A percentile compares a stretch with the other conserved stretches of the same genome.
These are phyloP conservation scores for Lagerstroemia speciosa DNA, from an alignment of 345 rosid genomes.

Conservation along the genomic window DNA sequence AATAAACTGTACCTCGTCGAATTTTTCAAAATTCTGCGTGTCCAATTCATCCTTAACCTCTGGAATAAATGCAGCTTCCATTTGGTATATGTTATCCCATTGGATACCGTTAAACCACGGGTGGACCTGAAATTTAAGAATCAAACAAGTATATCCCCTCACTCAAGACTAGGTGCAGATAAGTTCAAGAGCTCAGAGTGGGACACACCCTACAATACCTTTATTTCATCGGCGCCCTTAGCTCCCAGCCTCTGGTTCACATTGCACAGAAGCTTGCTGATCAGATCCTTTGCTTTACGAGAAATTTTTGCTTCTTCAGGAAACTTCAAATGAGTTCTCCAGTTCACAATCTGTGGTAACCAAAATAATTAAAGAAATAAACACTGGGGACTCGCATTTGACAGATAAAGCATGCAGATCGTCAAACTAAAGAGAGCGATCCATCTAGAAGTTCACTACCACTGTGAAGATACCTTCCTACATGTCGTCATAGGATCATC, in stretches of 20 bases:
- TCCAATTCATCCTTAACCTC: constrained; percentile 86
- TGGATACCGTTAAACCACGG: constrained; percentile 66
- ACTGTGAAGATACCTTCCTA: constrained; percentile 51
- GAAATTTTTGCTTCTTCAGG: constrained; percentile 88
- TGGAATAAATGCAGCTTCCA: constrained; percentile 90
- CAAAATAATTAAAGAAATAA: neutral
- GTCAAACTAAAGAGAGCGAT: too few relatives aligned
- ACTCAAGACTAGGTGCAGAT: constrained; percentile 12
- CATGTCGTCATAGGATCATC: constrained; percentile 97
- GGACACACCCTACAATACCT: constrained; percentile 69
- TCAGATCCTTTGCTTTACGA: constrained; percentile 58
- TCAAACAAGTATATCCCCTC: constrained; percentile 18
- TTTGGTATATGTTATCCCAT: constrained; percentile 72
- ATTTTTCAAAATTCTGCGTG: constrained; percentile 93
- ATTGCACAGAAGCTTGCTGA: constrained; percentile 70
- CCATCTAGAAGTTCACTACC: neutral
- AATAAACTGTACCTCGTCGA: constrained; percentile 59
- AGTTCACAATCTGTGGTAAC: constrained; percentile 62
- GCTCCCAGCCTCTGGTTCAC: constrained; percentile 80
- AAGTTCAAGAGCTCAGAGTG: constrained; percentile 27
- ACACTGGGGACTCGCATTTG: neutral
- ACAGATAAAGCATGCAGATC: neutral
- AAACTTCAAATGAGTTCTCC: constrained; percentile 92
- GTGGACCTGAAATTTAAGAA: constrained; percentile 47
- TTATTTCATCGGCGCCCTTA: constrained; percentile 74